A percentile compares a stretch with the other conserved stretches of the same genome.
Conservation (phyloP, 441 rosid species). For the Manihot esculenta region DNA sequence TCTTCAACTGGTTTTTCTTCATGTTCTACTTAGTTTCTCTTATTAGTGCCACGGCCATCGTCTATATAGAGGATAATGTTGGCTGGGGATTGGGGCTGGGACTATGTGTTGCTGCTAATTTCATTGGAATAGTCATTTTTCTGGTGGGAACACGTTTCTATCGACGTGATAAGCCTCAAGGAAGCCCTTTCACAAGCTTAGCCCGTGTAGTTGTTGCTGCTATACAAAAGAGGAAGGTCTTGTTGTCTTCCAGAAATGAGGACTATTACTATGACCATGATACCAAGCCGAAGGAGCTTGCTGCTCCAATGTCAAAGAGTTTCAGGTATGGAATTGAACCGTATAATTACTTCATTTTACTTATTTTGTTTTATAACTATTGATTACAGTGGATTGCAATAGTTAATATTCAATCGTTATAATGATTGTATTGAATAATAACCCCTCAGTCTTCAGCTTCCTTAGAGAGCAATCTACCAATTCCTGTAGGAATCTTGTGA, state of each 20-base stretch:
- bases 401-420: too few relatives aligned
- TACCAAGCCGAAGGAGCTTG: background rate
- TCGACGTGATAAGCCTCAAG: slow-evolving; percentile 38
- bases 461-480: too few relatives aligned
- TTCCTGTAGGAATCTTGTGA: too few relatives aligned
- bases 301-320: background rate
- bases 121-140: slow-evolving; percentile 34
- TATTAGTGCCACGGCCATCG: slow-evolving; percentile 29
- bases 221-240: background rate
- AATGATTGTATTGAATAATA: too few relatives aligned
- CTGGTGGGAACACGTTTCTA: slow-evolving; percentile 36
- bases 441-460: too few relatives aligned
- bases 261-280: background rate
- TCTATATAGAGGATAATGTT: slow-evolving; percentile 41
- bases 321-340: background rate
- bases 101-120: slow-evolving; percentile 26
- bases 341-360: background rate
- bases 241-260: background rate
- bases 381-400: too few relatives aligned
- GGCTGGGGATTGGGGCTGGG: slow-evolving; percentile 54
- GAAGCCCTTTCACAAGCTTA: slow-evolving; percentile 44
- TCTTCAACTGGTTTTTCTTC: slow-evolving; percentile 56
- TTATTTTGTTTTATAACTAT: background rate
- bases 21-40: slow-evolving; percentile 9
- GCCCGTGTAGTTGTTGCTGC: slow-evolving; percentile 45